These are phyloP conservation scores for Aspergillus sp. DNA, from an alignment of 2,329 filamentous ascomycete species.

Conservation along the genomic window DNA sequence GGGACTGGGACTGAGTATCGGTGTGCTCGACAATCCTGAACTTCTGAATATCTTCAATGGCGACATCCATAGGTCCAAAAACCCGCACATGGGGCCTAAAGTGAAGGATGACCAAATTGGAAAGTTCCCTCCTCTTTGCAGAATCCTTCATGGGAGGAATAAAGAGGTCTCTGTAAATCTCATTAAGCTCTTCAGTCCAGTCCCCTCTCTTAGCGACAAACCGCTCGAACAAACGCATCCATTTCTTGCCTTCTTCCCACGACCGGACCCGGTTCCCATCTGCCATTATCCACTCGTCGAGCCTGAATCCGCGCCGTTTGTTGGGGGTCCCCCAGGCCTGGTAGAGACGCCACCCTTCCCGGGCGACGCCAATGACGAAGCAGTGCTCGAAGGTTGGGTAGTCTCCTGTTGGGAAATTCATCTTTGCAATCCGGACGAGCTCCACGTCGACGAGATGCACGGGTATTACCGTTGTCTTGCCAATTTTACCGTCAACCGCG, in stretches of 20 bases:
- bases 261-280: background rate
- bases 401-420: background rate
- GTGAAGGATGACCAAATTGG: background rate
- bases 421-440: background rate
- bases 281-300: background rate
- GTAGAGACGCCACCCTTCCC: background rate
- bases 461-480: background rate
- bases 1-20: no score
- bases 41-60: background rate
- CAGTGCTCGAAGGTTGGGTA: background rate
- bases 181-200: background rate
- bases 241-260: background rate
- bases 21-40: background rate
- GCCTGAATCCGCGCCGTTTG: background rate
- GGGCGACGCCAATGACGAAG: background rate
- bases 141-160: background rate
- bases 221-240: background rate
- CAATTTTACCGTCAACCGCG: background rate
- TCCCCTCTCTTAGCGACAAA: background rate
- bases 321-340: background rate
- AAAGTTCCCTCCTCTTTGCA: background rate
- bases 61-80: background rate
- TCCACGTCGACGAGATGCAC: background rate
- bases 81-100: background rate
- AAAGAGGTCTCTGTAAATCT: background rate